A percentile compares a stretch with the other conserved stretches of the same genome.
Evolutionary conservation across 2,329 filamentous ascomycete genomes (phyloP).

Genomic region (Fonsecaea nubica): DNA sequence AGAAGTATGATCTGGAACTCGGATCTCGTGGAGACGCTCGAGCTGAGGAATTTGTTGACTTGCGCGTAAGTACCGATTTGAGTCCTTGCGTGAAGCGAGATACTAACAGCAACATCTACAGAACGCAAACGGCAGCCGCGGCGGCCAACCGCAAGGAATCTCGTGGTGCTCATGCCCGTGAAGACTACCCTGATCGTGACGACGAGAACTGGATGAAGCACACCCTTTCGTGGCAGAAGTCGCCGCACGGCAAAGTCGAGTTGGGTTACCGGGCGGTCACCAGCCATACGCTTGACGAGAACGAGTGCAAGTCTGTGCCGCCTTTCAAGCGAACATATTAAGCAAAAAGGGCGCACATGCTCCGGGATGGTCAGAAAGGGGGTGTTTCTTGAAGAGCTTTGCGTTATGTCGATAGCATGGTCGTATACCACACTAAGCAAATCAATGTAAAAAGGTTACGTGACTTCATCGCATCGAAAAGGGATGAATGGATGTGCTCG

Average conservation of each 20-base stretch:
- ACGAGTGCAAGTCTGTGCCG: constrained; percentile 93
- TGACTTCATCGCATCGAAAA: not conserved
- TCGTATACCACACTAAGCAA: constrained; percentile 2
- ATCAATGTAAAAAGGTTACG: constrained; percentile 19
- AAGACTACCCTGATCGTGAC: constrained; percentile 95
- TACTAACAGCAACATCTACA: constrained; percentile 8
- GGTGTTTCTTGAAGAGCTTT: constrained; percentile 6
- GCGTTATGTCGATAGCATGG: not conserved
- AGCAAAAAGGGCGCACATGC: constrained; percentile 7
- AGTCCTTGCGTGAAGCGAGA: not conserved
- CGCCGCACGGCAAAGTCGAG: constrained; percentile 85
- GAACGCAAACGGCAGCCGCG: constrained; percentile 79
- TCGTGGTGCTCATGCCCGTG: constrained; percentile 93
- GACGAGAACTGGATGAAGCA: constrained; percentile 99
- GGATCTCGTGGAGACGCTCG: constrained; percentile 89
- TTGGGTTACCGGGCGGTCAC: constrained; percentile 85
- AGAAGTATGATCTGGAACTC: constrained; percentile 98
- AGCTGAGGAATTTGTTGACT: constrained; percentile 92
- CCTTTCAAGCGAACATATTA: constrained; percentile 80
- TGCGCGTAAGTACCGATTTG: constrained; percentile 76
- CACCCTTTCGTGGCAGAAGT: constrained; percentile 93
- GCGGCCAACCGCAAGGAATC: constrained; percentile 97
- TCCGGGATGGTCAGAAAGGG: not conserved
- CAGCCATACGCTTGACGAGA: constrained; percentile 84
- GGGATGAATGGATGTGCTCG: not conserved